phyloP scores from a whole-genome alignment of 306 rosid species.

The Morella rubra region DNA sequence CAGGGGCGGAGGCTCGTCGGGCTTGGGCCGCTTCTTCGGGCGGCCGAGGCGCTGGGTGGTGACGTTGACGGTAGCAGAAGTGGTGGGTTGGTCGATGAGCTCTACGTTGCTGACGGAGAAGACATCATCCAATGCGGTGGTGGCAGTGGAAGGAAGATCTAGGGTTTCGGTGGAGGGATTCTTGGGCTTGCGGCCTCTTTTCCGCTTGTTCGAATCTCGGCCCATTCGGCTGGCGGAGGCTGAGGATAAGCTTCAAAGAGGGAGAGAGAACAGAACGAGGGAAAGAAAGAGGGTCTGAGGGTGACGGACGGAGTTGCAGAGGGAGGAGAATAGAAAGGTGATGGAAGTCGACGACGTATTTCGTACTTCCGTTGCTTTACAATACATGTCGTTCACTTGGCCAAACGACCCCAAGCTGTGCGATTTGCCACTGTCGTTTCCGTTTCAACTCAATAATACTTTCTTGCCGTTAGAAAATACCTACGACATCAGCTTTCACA shows the following conservation, averaged over 20 bases:
- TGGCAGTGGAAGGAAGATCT: slow-evolving; percentile 42
- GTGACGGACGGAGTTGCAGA: too few species aligned
- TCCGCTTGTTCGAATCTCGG: slow-evolving; percentile 50
- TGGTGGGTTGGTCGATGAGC: slow-evolving; percentile 46
- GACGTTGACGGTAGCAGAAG: slow-evolving; percentile 32
- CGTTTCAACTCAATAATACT: too few species aligned
- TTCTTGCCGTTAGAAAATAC: too few species aligned
- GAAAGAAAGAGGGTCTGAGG: too few species aligned
- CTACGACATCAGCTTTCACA: too few species aligned
- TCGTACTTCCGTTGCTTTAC: not conserved
- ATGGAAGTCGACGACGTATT: not conserved
- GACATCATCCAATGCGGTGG: slow-evolving; percentile 44
- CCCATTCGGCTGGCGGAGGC: slow-evolving; percentile 22
- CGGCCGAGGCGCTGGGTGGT: slow-evolving; percentile 52
- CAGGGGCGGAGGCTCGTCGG: slow-evolving; percentile 41
- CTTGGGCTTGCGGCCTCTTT: slow-evolving; percentile 81
- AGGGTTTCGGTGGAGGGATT: slow-evolving; percentile 59
- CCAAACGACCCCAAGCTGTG: not conserved
- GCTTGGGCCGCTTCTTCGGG: slow-evolving; percentile 51
- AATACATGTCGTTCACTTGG: too few species aligned
- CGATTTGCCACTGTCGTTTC: too few species aligned
- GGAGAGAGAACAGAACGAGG: not conserved
- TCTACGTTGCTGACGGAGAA: slow-evolving; percentile 67
- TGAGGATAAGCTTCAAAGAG: not conserved
- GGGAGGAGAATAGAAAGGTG: not conserved